phyloP scores from a whole-genome alignment of 495 filamentous ascomycete species.

The Annulohypoxylon maeteangense region DNA sequence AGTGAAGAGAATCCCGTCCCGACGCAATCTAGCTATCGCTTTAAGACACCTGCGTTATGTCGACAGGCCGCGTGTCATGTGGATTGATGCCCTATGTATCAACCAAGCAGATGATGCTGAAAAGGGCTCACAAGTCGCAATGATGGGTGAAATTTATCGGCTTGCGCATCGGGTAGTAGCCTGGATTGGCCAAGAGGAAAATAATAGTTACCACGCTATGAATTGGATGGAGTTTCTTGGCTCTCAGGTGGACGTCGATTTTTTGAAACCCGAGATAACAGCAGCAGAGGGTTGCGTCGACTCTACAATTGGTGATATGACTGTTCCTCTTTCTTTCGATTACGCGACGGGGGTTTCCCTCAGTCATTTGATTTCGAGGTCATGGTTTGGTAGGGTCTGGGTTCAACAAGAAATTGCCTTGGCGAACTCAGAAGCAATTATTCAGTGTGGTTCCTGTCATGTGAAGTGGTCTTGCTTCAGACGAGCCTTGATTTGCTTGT shows the following conservation, averaged over 20 bases:
- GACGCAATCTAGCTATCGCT: conserved; percentile 10
- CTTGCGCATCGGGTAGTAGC: conserved; percentile 40
- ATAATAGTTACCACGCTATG: conserved; percentile 32
- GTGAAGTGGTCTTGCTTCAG: conserved; percentile 21
- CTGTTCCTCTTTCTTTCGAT: background rate
- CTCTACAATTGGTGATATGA: background rate
- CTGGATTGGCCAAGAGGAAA: conserved; percentile 42
- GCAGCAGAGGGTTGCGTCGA: conserved; percentile 1
- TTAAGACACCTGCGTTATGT: conserved; percentile 15
- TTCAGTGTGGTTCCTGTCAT: conserved; percentile 14
- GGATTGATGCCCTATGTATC: conserved; percentile 30
- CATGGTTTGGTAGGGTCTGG: conserved; percentile 37
- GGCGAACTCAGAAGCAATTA: conserved; percentile 21
- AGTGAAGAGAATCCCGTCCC: background rate
- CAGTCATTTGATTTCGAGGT: conserved; percentile 13
- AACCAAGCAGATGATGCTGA: conserved; percentile 32
- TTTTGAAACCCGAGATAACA: background rate
- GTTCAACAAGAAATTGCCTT: conserved; percentile 31
- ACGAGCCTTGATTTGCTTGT: conserved; percentile 12
- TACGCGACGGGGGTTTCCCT: background rate
- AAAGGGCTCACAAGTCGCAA: conserved; percentile 42
- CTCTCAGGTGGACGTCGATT: conserved; percentile 9
- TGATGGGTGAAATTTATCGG: conserved; percentile 45
- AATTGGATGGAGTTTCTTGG: conserved; percentile 15
- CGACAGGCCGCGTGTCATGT: conserved; percentile 10